A percentile compares a stretch with the other conserved stretches of the same genome.
phyloP scores from a whole-genome alignment of 768 basidiomycete species.

The Russula virescens region DNA sequence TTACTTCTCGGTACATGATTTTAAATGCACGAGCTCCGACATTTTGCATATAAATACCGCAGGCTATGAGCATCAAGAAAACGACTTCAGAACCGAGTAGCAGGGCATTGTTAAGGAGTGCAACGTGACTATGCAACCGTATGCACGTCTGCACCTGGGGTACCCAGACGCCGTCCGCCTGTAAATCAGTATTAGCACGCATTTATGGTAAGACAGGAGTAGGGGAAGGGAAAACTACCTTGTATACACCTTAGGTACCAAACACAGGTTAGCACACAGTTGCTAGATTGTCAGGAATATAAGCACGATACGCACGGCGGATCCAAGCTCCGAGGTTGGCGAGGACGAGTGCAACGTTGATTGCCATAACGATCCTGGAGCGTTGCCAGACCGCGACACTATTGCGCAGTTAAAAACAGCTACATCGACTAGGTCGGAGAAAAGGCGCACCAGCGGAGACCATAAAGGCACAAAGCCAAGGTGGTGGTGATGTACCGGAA shows the following conservation, averaged over 20 bases:
- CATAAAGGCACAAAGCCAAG: slow-evolving; percentile 15
- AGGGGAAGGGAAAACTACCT: not conserved
- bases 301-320: not conserved
- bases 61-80: slow-evolving; percentile 8
- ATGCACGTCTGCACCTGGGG: not conserved
- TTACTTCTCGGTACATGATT: slow-evolving; percentile 20
- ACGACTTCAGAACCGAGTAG: slow-evolving; percentile 1
- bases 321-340: slow-evolving; percentile 16
- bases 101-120: not conserved
- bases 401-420: not conserved
- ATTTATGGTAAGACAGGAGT: not conserved
- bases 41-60: slow-evolving; percentile 11
- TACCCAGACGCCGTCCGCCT: slow-evolving; percentile 1
- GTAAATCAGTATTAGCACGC: not conserved
- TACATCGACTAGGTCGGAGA: not conserved
- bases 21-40: slow-evolving; percentile 7
- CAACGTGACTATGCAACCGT: not conserved
- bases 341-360: not conserved
- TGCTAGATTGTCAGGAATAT: too few relatives aligned
- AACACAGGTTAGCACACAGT: not conserved
- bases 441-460: slow-evolving; percentile 14
- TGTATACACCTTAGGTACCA: not conserved
- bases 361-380: not conserved
- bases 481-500: slow-evolving; percentile 13
- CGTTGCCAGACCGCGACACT: slow-evolving; percentile 22